These are phyloP conservation scores for Macrolepiota albuminosa DNA, from an alignment of 768 basidiomycete species.

Conservation along the genomic window DNA sequence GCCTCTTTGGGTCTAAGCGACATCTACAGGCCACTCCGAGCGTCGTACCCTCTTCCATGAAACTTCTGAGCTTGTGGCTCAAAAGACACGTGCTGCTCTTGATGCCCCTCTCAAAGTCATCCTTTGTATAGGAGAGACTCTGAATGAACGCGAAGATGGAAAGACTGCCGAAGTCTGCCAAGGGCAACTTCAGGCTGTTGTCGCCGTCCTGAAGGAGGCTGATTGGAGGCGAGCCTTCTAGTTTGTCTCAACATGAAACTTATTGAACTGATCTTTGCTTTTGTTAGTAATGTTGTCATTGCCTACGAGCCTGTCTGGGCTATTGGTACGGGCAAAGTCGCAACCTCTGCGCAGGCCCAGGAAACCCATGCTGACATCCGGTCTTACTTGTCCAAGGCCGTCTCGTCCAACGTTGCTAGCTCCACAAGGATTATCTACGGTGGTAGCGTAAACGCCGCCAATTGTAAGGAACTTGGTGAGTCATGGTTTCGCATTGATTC, in stretches of 20 bases:
- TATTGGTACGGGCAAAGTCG: conserved; percentile 96
- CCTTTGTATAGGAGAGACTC: conserved; percentile 94
- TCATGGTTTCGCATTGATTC: conserved; percentile 10
- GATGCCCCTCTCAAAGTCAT: conserved; percentile 78
- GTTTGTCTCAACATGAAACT: neutral
- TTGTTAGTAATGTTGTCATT: conserved; percentile 76
- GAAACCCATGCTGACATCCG: conserved; percentile 86
- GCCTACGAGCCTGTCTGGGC: conserved; percentile 99
- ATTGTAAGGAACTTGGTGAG: conserved; percentile 84
- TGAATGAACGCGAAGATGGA: conserved; percentile 77
- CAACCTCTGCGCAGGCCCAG: conserved; percentile 89
- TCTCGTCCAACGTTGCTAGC: conserved; percentile 68
- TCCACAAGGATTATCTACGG: conserved; percentile 90
- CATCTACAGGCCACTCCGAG: conserved; percentile 77
- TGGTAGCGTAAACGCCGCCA: conserved; percentile 87
- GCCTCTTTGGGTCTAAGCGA: neutral
- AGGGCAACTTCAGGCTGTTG: conserved; percentile 74
- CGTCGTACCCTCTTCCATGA: conserved; percentile 92
- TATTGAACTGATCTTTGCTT: neutral
- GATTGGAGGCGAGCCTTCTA: conserved; percentile 72
- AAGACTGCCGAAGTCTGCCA: conserved; percentile 79
- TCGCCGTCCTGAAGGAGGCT: conserved; percentile 50
- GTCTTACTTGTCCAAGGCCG: conserved; percentile 56
- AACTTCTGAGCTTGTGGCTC: conserved; percentile 73
- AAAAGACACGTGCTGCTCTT: conserved; percentile 83